Evolutionary conservation across 2,329 filamentous ascomycete species (phyloP).

Genomic region (Malbranchea cinnamomea): DNA sequence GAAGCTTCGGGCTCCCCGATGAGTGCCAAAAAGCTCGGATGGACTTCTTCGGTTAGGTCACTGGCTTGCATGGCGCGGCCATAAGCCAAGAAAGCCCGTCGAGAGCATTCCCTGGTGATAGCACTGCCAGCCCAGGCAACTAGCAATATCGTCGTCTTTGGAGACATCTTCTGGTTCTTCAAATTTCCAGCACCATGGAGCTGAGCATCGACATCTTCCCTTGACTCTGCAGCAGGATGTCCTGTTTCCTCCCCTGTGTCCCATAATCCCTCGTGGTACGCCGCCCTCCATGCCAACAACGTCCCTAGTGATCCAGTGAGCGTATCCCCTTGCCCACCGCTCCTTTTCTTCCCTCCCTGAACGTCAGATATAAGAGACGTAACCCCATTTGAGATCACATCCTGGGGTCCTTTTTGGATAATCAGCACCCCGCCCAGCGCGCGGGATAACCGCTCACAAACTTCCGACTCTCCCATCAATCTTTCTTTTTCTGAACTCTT

Average conservation of each 20-base stretch:
- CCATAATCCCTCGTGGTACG: constrained; percentile 77
- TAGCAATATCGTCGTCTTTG: constrained; percentile 49
- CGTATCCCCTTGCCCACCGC: constrained; percentile 90
- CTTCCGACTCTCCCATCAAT: constrained; percentile 26
- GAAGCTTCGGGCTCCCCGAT: constrained; percentile 54
- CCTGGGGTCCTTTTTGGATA: constrained; percentile 71
- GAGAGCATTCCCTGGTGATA: constrained; percentile 80
- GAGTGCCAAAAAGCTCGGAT: constrained; percentile 62
- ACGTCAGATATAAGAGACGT: constrained; percentile 63
- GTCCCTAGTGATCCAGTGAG: constrained; percentile 81
- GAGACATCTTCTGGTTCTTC: constrained; percentile 39
- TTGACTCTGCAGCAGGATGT: constrained; percentile 15
- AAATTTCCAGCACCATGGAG: constrained; percentile 23
- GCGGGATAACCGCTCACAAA: constrained; percentile 55
- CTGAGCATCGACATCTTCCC: constrained; percentile 27
- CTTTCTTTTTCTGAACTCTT: constrained; percentile 20
- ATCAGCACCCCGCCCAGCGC: constrained; percentile 79
- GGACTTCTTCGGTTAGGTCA: constrained; percentile 82
- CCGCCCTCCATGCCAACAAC: constrained; percentile 72
- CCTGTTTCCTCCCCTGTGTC: constrained; percentile 25
- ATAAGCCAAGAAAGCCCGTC: constrained; percentile 69
- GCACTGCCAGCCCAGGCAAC: constrained; percentile 76
- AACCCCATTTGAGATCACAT: constrained; percentile 69
- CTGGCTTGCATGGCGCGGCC: constrained; percentile 83
- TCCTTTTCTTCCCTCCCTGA: constrained; percentile 71